Base-by-base conservation (phyloP, 768 basidiomycete genomes). In the Exidia glandulosa region DNA sequence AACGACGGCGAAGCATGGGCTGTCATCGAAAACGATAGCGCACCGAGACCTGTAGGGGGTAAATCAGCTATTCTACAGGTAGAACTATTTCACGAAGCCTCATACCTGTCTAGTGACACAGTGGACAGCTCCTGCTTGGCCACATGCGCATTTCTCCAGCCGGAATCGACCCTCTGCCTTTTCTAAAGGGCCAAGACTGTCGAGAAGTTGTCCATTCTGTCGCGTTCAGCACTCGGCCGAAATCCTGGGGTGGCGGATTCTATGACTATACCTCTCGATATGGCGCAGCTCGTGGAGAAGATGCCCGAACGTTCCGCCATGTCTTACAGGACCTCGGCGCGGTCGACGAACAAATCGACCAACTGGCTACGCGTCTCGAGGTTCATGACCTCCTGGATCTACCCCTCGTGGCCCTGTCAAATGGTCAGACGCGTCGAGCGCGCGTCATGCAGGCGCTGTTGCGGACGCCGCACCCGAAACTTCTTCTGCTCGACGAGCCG, bases 201-300 rank as follows among this genome's bases (percentile, higher is more conserved):
- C 79, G 79, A 62, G 67, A 76, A 7, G 71, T 71, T 32, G 67
- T 89, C 33, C 74, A 77, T 16, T 69, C 83, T 33, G 86, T 90
- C 9, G 84, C 86, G 1, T 90, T 89, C 63, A 78, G 84, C 0
- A 83, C 87, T 62, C 78, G 84, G 19, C 75, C 79, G 1, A 75
- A 78, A 23, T 75, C 75, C 1, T 73, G 77, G 0, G 82, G 82
- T 0, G 85, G 86, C 7, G 88, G 81, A 12, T 98, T 98, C 73
- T 88, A 88, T 62, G 94, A 98, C 72, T 96, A 88, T 67, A 88
- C 92, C 0, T 92, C 94, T 2, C 83, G 94, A 2, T 98, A 97
- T 68, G 92, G 90, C 25, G 87, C 90, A 0, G 81, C 93, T 37
- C 77, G 88, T 19, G 94, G 95, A 19, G 90, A 87, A 67, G 94